These are phyloP conservation scores for Beauveria medogensis DNA, from an alignment of 2,329 filamentous ascomycete genomes.

Conservation along the genomic window DNA sequence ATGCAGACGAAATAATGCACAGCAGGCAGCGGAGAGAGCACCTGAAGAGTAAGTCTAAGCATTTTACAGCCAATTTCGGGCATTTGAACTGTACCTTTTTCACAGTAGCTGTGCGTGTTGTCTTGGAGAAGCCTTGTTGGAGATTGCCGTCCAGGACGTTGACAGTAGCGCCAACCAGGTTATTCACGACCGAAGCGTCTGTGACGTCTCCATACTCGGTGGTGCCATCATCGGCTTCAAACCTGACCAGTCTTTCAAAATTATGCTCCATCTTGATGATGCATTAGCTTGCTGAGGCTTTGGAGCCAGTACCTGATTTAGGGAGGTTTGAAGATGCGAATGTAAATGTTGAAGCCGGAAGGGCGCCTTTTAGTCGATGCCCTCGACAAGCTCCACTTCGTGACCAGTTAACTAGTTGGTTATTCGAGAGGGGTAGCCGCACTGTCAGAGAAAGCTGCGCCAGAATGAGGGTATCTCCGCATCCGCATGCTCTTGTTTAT, in stretches of 20 bases:
- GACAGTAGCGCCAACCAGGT: neutral
- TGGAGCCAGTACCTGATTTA: neutral
- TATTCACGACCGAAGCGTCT: neutral
- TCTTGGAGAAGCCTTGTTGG: neutral
- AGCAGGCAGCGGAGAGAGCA: neutral
- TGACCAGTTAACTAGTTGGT: too few species aligned
- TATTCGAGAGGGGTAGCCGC: neutral
- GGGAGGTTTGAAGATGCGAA: neutral
- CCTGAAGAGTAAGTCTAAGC: neutral
- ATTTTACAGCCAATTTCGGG: too few species aligned
- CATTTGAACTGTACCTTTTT: neutral
- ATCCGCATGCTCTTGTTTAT: too few species aligned
- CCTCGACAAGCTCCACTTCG: neutral
- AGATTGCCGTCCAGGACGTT: neutral
- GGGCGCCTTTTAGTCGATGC: neutral
- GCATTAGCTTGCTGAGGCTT: neutral
- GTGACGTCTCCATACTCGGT: neutral
- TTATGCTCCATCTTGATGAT: neutral
- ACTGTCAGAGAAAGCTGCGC: neutral
- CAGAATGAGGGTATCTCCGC: neutral
- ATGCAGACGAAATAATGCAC: slow-evolving; percentile 18
- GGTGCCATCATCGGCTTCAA: neutral
- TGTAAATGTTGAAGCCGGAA: neutral
- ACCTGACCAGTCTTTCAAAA: neutral
- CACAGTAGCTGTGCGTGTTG: neutral